Evolutionary conservation across 1,284 basidiomycete species (phyloP), one percentile per base, ranked within the genome.

Genomic region (Vanrija pseudolonga): DNA sequence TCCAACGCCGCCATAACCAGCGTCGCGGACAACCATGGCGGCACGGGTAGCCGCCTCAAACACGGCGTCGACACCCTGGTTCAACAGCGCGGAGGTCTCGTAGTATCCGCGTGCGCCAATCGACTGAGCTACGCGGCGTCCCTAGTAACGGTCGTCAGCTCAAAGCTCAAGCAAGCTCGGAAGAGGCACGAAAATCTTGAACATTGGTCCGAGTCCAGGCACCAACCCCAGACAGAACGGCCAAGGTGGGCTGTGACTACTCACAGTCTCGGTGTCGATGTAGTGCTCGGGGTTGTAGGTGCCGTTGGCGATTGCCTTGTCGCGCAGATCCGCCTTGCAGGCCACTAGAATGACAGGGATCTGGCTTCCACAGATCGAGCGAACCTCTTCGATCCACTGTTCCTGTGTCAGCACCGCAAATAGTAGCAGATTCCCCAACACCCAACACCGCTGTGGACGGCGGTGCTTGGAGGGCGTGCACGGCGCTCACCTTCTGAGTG

Each of bases 371-470:
- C 93, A 96, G 68, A 95, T 93, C 23, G 83, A 86, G 60, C 92
- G 85, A 5, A 96, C 93, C 80, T 96, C 93, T 75, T 94, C 90
- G 74, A 94, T 96, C 95, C 95, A 98, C 88, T 95, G 70, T 32
- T 32, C 12, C 8, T 12, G 8, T n/a, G 50, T 66, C 53, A 66
- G 64, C 55, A 11, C 15, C 17, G 8, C 7, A 3, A 6, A 32
- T 32, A 32, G 32, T 12, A n/a, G n/a, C n/a, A n/a, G 12, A 1
- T 32, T 32, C 32, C 12, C 7, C 26, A n/a, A n/a, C n/a, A n/a
- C 26, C 26, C 26, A 3, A 26, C 26, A 26, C 26, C 26, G 26
- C 26, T 2, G 26, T 26, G 26, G 26, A 26, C 26, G 26, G 26
- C 26, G 26, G 26, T 38, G 32, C 45, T n/a, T n/a, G n/a, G n/a